These are phyloP conservation scores for Podospora anserina DNA, from an alignment of 495 filamentous ascomycete species.

Conservation along the genomic window DNA sequence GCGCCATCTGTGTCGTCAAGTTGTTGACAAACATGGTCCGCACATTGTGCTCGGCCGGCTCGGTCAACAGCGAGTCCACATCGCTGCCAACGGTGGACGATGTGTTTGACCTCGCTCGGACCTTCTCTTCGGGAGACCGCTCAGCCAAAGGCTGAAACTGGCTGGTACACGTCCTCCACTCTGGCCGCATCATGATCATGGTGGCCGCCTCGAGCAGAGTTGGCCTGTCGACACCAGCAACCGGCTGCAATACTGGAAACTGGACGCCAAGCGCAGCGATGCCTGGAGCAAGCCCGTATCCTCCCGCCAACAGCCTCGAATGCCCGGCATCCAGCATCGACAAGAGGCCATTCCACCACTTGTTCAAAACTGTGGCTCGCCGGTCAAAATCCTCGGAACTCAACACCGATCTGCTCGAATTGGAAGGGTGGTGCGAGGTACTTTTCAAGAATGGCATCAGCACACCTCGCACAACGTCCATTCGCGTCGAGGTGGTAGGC, in stretches of 20 bases:
- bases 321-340: constrained; percentile 73
- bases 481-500: constrained; percentile 72
- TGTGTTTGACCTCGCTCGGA: constrained; percentile 35
- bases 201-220: constrained; percentile 80
- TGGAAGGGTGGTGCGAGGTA: constrained; percentile 68
- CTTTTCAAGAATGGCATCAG: constrained; percentile 82
- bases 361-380: constrained; percentile 77
- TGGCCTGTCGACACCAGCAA: constrained; percentile 55
- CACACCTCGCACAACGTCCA: constrained; percentile 70
- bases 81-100: constrained; percentile 56
- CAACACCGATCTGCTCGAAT: constrained; percentile 49
- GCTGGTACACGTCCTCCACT: constrained; percentile 78
- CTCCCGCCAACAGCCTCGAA: constrained; percentile 49
- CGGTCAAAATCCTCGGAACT: constrained; percentile 83
- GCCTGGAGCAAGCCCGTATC: constrained; percentile 42
- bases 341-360: constrained; percentile 92
- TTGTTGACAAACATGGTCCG: constrained; percentile 86
- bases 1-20: constrained; percentile 77
- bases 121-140: constrained; percentile 42
- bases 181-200: constrained; percentile 85
- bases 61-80: constrained; percentile 74
- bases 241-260: constrained; percentile 55
- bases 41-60: constrained; percentile 93
- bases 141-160: constrained; percentile 58
- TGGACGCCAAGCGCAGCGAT: constrained; percentile 17